Evolutionary conservation across 306 rosid genomes (phyloP), one percentile per base, ranked within the genome.

Genomic region (Corylus americana): DNA sequence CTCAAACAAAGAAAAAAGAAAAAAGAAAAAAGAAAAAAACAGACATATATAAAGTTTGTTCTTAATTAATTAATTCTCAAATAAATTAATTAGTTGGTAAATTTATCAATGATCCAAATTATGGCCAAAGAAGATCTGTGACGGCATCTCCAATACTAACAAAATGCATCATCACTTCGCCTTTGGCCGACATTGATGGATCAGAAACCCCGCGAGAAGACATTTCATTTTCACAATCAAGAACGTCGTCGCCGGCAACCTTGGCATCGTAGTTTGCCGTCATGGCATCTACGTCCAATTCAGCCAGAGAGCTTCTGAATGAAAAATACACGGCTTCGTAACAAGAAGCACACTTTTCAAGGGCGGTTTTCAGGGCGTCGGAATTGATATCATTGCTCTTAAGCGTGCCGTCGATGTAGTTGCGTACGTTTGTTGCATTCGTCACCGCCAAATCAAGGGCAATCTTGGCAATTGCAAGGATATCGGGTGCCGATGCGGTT

Each of bases 221-320:
- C 58, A 54, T 5, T 54, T 54, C 58, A 20, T 4, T 17, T 14
- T 54, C 20, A 54, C 58, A 54, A 54, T 1, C 3, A 16, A 1
- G 18, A 54, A 54, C 11, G 8, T 16, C 17, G 58, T 54, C 58
- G 3, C 58, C 58, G 8, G 58, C 58, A 0, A 54, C 20, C 20
- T 4, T 2, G 1, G 77, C 77, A n/a, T 85, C 87, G 18, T 85
- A 86, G 11, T 74, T 86, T 2, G 90, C 84, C 8, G 74, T 68
- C 7, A 16, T 0, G 10, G 74, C 18, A 63, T 85, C 88, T 1
- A 74, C 80, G 0, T 11, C 16, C 1, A 89, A 5, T 70, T 79
- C 90, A 0, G 0, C 2, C 1, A 59, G 18, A 0, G 85, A 57
- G 31, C 82, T 59, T 4, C 3, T 63, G 77, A 89, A 84, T 0